Evolutionary conservation across 148 eudicot species (phyloP), one percentile per base, ranked within the genome.

Genomic region (Rhododendron mucronatum): DNA sequence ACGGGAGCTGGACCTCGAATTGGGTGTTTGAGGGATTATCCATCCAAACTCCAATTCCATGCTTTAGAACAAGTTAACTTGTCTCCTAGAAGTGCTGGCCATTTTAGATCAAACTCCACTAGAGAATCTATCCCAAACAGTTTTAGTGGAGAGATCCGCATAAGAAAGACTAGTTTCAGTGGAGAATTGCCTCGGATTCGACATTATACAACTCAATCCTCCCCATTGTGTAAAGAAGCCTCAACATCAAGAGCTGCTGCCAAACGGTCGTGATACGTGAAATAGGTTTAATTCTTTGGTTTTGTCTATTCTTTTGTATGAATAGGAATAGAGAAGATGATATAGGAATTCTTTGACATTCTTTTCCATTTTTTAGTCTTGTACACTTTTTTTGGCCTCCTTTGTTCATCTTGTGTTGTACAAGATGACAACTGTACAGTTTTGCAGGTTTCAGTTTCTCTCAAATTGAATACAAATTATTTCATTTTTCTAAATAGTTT

Each of bases 1-100:
- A 92, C 99, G 21, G 99, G 98, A 55, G 98, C 96, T 18, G 99
- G 99, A 57, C 99, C 98, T 13, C 90, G 99, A 9, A 97, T 97
- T 11, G 96, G 99, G 35, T 97, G 98, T 53, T 87, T 97, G 86
- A 92, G 99, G 85, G 96, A 95, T 61, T 97, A 97, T 87, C 98
- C 99, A 20, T 88, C 93, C 1, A 90, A 92, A 83, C 95, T 95
- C 33, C 98, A 95, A 82, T 92, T 87, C 47, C 93, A 90, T 45
- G 95, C 98, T 63, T 87, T 95, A 75, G 98, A 95, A 89, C 89
- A 92, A 84, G 95, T 87, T 28, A 93, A 89, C 51, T 88, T 95
- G 88, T 97, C 96, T 35, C 98, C 99, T 26, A 92, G 97, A 86
- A 94, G 94, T 80, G 80, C 86, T 75, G 89, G 87, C 30, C 82